phyloP scores from a whole-genome alignment of 1,284 basidiomycete genomes.

The Sporisorium scitamineum region DNA sequence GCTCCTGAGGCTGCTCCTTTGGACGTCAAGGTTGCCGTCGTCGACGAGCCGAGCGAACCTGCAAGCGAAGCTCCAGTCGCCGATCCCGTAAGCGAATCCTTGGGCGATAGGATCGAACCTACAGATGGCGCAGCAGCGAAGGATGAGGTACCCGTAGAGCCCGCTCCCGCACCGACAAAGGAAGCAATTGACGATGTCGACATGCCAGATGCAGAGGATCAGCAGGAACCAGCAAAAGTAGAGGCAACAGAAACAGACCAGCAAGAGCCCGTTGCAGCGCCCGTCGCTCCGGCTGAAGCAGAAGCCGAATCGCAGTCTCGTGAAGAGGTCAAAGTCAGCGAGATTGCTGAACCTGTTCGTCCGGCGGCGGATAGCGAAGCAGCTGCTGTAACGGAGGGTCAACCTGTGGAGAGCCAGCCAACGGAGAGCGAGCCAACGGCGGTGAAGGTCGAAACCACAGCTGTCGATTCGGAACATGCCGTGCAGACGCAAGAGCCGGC shows the following conservation, averaged over 20 bases:
- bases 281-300: not conserved
- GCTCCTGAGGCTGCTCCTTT: not conserved
- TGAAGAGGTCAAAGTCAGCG: not conserved
- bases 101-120: not conserved
- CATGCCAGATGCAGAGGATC: slow-evolving; percentile 21
- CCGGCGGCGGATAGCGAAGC: not conserved
- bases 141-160: not conserved
- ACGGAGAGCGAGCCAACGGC: not conserved
- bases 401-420: no score
- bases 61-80: not conserved
- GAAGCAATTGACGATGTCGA: slow-evolving; percentile 16
- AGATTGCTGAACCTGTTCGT: not conserved
- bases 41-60: not conserved
- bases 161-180: not conserved
- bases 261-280: not conserved
- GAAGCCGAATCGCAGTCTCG: not conserved
- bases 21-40: not conserved
- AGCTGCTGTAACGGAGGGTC: not conserved
- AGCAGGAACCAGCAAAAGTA: not conserved
- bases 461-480: not conserved
- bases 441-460: not conserved
- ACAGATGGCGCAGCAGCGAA: not conserved
- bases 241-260: not conserved
- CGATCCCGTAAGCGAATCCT: not conserved
- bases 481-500: slow-evolving; percentile 2